These are phyloP conservation scores for Arthrobotrys conoides DNA, from an alignment of 2,329 filamentous ascomycete species.

Conservation along the genomic window DNA sequence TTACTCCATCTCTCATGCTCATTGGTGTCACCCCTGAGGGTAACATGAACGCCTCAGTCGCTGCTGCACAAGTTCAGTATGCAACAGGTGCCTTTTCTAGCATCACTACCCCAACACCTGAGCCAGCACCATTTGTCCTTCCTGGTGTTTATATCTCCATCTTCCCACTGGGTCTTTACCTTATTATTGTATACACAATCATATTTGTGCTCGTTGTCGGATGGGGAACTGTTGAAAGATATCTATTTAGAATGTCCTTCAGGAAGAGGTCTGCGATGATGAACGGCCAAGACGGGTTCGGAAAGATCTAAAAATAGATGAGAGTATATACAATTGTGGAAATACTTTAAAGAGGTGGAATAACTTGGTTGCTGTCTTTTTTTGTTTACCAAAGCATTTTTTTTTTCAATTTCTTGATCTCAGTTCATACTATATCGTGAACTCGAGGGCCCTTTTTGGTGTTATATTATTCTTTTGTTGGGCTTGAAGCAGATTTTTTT, in stretches of 20 bases:
- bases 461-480: conserved; percentile 46
- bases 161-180: conserved; percentile 78
- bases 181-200: conserved; percentile 75
- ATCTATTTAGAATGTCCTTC: conserved; percentile 77
- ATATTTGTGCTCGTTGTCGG: conserved; percentile 74
- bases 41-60: conserved; percentile 75
- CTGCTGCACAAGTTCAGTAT: conserved; percentile 79
- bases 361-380: not conserved
- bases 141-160: conserved; percentile 78
- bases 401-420: conserved; percentile 17
- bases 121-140: conserved; percentile 74
- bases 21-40: conserved; percentile 73
- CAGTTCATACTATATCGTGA: not conserved
- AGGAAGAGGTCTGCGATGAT: conserved; percentile 69
- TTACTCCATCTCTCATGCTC: conserved; percentile 79
- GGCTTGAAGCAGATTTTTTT: conserved; percentile 37
- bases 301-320: conserved; percentile 49
- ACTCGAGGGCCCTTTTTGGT: conserved; percentile 8
- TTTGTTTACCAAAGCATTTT: conserved; percentile 48
- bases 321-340: conserved; percentile 50
- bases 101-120: conserved; percentile 68
- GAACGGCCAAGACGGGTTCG: conserved; percentile 36
- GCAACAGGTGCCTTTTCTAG: conserved; percentile 79
- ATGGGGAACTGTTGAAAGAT: conserved; percentile 77
- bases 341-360: conserved; percentile 32